Percentiles rank a stretch among this genome's conserved stretches.
These are phyloP conservation scores for Yarrowia phangngaensis DNA, from an alignment of 805 yeast genomes.

Conservation along the genomic window DNA sequence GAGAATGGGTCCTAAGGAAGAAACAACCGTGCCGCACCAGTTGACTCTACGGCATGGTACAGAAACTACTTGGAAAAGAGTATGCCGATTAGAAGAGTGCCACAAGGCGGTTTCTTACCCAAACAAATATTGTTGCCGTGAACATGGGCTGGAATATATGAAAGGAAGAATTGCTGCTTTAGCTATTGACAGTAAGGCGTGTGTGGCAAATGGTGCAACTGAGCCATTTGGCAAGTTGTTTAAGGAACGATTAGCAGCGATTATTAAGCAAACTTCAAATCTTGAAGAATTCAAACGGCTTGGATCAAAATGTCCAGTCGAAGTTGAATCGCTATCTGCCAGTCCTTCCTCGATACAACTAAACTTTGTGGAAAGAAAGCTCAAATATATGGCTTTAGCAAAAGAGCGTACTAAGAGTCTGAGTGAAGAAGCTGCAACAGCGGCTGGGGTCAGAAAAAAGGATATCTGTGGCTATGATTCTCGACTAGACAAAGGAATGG, in stretches of 20 bases:
- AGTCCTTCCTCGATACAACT: constrained; percentile 18
- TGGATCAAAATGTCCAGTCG: constrained; percentile 19
- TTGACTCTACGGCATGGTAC: constrained; percentile 16
- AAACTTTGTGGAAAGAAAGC: constrained; percentile 24
- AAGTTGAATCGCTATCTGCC: constrained; percentile 4
- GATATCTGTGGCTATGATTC: constrained; percentile 32
- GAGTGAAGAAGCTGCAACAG: constrained; percentile 32
- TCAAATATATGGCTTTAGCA: constrained; percentile 28
- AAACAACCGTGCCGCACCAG: constrained; percentile 4
- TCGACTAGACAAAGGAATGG: constrained; percentile 1
- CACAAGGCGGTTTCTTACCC: constrained; percentile 46
- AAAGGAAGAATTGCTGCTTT: constrained; percentile 24
- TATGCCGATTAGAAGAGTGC: constrained; percentile 63
- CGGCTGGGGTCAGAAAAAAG: constrained; percentile 31
- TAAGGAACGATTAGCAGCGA: constrained; percentile 27
- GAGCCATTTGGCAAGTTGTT: constrained; percentile 28
- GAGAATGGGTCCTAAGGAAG: constrained; percentile 11
- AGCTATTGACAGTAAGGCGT: background rate
- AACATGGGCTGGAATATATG: constrained; percentile 56
- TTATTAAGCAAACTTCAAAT: constrained; percentile 15
- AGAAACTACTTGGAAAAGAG: constrained; percentile 64
- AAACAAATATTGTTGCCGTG: constrained; percentile 71
- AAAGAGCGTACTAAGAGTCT: constrained; percentile 32
- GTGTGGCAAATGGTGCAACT: constrained; percentile 4
- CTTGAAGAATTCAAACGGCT: constrained; percentile 27